Evolutionary conservation across 2,329 filamentous ascomycete species (phyloP), one percentile per base, ranked within the genome.

Genomic region (Pyrenophora graminea): DNA sequence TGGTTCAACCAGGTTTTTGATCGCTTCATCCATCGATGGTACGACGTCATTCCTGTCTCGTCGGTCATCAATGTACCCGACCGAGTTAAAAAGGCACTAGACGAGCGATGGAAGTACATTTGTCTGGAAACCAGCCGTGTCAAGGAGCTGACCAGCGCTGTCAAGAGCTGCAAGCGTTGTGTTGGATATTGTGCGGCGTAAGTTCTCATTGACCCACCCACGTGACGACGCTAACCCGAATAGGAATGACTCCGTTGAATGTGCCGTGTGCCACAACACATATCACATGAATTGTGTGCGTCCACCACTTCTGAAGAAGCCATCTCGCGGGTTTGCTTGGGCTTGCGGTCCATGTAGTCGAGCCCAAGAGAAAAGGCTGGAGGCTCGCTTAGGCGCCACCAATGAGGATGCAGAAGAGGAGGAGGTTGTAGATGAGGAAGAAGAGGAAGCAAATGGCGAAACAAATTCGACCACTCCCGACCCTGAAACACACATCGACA

Each of bases 221-320:
- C n/a, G 39, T 46, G 39, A 50, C 32, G 15, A n/a, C 18, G 45
- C 61, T 66, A 58, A 66, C 23, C 30, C 17, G 19, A 56, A 49
- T 68, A 95, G 90, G 67, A 88, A 90, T 72, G 91, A 97, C 76
- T 97, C 94, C 33, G 94, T 97, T 19, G 93, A 97, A 73, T 99
- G 94, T 74, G 94, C 93, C 38, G 91, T 97, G 48, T 99, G 94
- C 74, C 85, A 87, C 69, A 87, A 91, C 72, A 97, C 93, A 12
- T 99, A 97, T 76, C 94, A 99, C 78, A 97, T 99, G 93, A 90
- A 92, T 67, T 99, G 94, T 73, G 94, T 99, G 49, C 88, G 89
- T 55, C 94, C 94, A 34, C 91, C 92, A 32, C 76, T 99, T 56
- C 82, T 91, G 45, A 99, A 97, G 75, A 99, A 99, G 75, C 94